Base-by-base conservation (phyloP, 2,329 filamentous ascomycete species). In the Chalaropsis thielavioides region DNA sequence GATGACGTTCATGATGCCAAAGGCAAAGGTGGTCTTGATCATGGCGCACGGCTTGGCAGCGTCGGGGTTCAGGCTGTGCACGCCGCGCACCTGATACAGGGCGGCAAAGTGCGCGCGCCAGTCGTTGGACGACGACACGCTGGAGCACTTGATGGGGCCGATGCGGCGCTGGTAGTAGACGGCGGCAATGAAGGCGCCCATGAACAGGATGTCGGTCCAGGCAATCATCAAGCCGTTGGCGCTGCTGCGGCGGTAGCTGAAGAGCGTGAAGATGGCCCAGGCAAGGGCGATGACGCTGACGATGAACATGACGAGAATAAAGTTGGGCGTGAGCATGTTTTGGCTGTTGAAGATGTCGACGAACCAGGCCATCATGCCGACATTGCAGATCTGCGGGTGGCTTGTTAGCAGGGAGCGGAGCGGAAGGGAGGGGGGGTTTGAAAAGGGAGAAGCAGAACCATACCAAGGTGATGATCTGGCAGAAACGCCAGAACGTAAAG, bases 21-120 rank as follows among this genome's bases (percentile, higher is more conserved):
- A 86, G 2, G 90, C 92, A 76, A 90, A 97, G 69, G 80, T 82
- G 0, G 92, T 88, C 82, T 96, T 97, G 72, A 96, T 83, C 90
- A 96, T 94, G 61, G 87, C 83, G 76, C 92, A 97, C 4, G 84
- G 83, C 80, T 92, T 92, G 75, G 89, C 80, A 44, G 85, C 74
- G 63, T 80, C 74, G 49, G 85, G 72, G 51, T 79, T 74, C 66
- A 83, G 80, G 62, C 75, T 76, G 60, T 79, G 79, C 2, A 67
- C 62, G 43, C 81, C 74, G 38, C 75, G 77, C 54, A 82, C 82
- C 68, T 75, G 78, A 38, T 83, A 81, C 68, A 89, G 82, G 13
- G 81, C 77, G 13, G 87, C 87, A 54, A 91, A 78, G 61, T 80
- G 79, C 63, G 82, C 72, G 70, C 80, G 81, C 74, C 84, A 84